Conservation (phyloP, 768 basidiomycete species). For the Coprinopsis cinerea region DNA sequence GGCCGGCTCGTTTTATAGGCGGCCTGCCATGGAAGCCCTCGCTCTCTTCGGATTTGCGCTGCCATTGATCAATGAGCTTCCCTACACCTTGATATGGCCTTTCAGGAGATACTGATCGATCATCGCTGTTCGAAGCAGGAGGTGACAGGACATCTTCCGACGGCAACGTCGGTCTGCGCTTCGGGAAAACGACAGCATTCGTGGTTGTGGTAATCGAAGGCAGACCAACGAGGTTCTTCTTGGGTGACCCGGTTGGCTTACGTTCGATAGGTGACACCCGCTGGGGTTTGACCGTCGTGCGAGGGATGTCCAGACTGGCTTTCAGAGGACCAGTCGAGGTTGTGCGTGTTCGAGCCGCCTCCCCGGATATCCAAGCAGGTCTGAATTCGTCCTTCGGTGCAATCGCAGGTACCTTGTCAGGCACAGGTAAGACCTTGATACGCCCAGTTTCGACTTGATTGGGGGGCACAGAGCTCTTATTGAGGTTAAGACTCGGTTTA, state of each 20-base stretch:
- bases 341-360: not conserved
- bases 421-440: conserved; percentile 7
- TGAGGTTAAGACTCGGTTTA: conserved; percentile 8
- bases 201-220: not conserved
- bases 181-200: not conserved
- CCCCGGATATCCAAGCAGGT: conserved; percentile 1
- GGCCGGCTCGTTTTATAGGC: conserved; percentile 34
- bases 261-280: not conserved
- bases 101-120: conserved; percentile 63
- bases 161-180: conserved; percentile 8
- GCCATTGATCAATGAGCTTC: conserved; percentile 84
- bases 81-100: conserved; percentile 78
- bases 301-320: not conserved
- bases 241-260: not conserved
- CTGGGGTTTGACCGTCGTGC: not conserved
- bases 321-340: not conserved
- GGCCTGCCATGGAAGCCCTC: conserved; percentile 32
- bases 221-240: not conserved
- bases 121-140: conserved; percentile 17
- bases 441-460: conserved; percentile 13
- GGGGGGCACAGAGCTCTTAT: not conserved
- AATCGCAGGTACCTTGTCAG: not conserved
- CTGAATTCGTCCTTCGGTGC: conserved; percentile 5
- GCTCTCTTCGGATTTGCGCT: conserved; percentile 64
- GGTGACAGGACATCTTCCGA: conserved; percentile 13